These are phyloP conservation scores for Didymellaceae sp. DNA, from an alignment of 2,329 filamentous ascomycete species.

Conservation along the genomic window DNA sequence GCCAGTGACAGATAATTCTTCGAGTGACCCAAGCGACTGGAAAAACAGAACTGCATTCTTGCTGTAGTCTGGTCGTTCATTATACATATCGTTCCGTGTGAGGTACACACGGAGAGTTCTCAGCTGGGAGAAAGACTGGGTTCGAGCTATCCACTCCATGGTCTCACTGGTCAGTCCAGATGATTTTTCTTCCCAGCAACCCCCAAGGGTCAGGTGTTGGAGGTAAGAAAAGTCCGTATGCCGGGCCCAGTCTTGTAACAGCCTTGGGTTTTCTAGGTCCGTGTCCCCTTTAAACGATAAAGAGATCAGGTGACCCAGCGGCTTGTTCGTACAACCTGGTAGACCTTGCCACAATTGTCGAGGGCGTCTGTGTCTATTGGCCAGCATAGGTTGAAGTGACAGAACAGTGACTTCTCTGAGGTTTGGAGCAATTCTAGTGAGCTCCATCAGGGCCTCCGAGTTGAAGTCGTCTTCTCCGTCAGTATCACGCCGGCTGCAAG, in stretches of 20 bases:
- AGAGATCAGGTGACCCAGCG: slow-evolving; percentile 22
- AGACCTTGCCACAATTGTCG: slow-evolving; percentile 24
- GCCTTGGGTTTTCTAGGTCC: background rate
- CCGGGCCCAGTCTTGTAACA: slow-evolving; percentile 23
- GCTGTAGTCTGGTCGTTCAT: slow-evolving; percentile 25
- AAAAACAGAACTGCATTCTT: slow-evolving; percentile 28
- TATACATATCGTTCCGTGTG: slow-evolving; percentile 17
- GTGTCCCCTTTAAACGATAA: slow-evolving; percentile 21
- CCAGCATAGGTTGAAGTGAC: no score
- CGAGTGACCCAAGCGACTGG: slow-evolving; percentile 20
- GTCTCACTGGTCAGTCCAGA: slow-evolving; percentile 21
- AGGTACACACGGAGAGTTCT: background rate
- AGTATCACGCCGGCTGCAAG: slow-evolving; percentile 18
- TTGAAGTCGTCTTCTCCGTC: slow-evolving; percentile 30
- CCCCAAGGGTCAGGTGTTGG: slow-evolving; percentile 24
- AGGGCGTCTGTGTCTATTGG: background rate
- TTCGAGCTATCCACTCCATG: slow-evolving; percentile 25
- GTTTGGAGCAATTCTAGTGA: slow-evolving; percentile 30
- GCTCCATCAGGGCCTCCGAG: slow-evolving; percentile 25
- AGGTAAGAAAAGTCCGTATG: slow-evolving; percentile 27
- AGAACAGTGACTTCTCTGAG: slow-evolving; percentile 26
- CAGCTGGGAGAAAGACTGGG: slow-evolving; percentile 12
- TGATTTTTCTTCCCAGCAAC: background rate
- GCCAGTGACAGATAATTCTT: slow-evolving; percentile 22
- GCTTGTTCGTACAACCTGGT: slow-evolving; percentile 17